These are phyloP conservation scores for Teunomyces lycoperdinae DNA, from an alignment of 805 yeast species.

Conservation along the genomic window DNA sequence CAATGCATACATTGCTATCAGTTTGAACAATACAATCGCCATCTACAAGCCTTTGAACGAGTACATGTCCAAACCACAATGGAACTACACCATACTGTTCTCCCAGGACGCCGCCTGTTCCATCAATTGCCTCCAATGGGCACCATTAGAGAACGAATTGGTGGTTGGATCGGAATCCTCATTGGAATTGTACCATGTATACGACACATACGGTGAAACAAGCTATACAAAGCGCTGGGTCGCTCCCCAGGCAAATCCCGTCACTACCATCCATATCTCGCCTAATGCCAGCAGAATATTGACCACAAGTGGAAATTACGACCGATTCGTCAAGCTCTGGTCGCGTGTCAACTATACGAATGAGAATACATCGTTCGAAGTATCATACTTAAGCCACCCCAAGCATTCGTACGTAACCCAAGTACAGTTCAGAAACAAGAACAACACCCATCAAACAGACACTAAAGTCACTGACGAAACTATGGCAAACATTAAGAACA, in stretches of 20 bases:
- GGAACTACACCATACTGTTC: constrained; percentile 34
- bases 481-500: constrained; percentile 35
- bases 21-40: constrained; percentile 41
- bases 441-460: background rate
- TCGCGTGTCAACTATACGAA: constrained; percentile 66
- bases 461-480: constrained; percentile 14
- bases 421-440: constrained; percentile 30
- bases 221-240: constrained; percentile 42
- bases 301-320: constrained; percentile 61
- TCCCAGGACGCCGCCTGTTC: constrained; percentile 13
- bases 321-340: constrained; percentile 75
- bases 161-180: constrained; percentile 54
- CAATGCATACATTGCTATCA: constrained; percentile 60
- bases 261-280: constrained; percentile 55
- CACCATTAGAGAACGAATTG: constrained; percentile 50
- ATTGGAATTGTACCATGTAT: constrained; percentile 53
- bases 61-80: constrained; percentile 41
- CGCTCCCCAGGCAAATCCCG: constrained; percentile 58
- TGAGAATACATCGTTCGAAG: constrained; percentile 56
- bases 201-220: constrained; percentile 44
- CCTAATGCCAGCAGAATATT: constrained; percentile 62
- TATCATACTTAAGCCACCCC: constrained; percentile 67
- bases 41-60: constrained; percentile 59
- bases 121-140: constrained; percentile 54
- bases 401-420: constrained; percentile 44